phyloP scores from a whole-genome alignment of 2,329 filamentous ascomycete species.

The Hypoxylon sp. region DNA sequence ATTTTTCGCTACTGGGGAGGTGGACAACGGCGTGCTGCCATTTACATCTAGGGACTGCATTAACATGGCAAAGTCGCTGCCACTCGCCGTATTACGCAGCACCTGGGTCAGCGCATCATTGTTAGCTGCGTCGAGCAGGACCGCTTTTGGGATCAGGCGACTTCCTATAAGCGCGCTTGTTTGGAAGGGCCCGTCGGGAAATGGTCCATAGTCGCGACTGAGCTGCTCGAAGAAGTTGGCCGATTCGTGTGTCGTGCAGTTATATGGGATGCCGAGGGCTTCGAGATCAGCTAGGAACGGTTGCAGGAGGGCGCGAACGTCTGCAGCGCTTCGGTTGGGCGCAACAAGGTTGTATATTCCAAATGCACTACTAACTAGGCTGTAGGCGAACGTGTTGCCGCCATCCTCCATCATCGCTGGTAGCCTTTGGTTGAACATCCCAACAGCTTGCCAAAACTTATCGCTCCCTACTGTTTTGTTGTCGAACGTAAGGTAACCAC shows the following conservation, averaged over 20 bases:
- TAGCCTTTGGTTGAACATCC: neutral
- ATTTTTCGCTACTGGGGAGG: slow-evolving; percentile 20
- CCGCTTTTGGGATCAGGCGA: neutral
- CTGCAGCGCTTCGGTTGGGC: neutral
- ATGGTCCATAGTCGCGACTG: neutral
- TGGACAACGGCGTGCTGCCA: slow-evolving; percentile 2
- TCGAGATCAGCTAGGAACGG: neutral
- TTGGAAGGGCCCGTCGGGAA: neutral
- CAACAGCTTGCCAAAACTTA: neutral
- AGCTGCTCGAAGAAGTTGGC: neutral
- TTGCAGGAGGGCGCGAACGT: neutral
- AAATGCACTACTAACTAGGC: neutral
- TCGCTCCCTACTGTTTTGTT: neutral
- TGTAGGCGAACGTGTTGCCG: neutral
- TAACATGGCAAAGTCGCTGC: neutral
- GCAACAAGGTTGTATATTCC: neutral
- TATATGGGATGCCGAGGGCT: neutral
- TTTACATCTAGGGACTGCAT: slow-evolving; percentile 21
- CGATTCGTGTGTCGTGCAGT: neutral
- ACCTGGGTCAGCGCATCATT: slow-evolving; percentile 11
- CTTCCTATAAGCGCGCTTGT: neutral
- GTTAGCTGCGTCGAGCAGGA: neutral
- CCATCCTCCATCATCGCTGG: slow-evolving; percentile 2
- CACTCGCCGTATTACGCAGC: neutral
- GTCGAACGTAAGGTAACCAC: slow-evolving; percentile 19